Evolutionary conservation across 768 basidiomycete genomes (phyloP), one percentile per base, ranked within the genome.

Genomic region (Boletus sp.): DNA sequence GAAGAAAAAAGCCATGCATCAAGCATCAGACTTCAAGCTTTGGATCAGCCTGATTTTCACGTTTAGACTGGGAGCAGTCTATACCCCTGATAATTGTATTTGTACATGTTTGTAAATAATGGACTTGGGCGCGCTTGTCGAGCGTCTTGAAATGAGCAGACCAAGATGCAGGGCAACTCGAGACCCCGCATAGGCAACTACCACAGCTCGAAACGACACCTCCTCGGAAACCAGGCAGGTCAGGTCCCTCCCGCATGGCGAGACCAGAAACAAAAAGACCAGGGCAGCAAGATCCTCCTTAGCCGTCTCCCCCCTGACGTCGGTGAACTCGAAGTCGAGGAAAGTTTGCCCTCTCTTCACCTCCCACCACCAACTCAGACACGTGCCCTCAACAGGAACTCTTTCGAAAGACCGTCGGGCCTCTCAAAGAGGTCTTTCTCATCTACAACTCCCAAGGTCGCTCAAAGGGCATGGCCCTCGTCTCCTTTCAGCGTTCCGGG

Each of bases 381-480:
- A 44, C 54, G 45, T 40, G 8, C 15, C 45, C 10, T 30, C 47
- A n/a, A 38, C 61, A 91, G 89, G 84, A 87, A 38, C 74, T 91
- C 48, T 90, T 91, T 69, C 78, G 74, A 57, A 89, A 85, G 69
- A 91, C 89, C 0, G 77, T 91, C 23, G 89, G 89, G 4, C 86
- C 88, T 0, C 67, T 90, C 55, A 83, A 78, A 64, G 87, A 90
- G 38, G 77, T 74, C 27, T 87, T 90, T 57, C 62, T 90, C 61
- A 78, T 90, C 17, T 86, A 87, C 73, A 91, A 90, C 67, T 83
- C 81, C 3, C 83, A 88, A 61, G 88, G 83, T 0, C 78, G 76
- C 50, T 87, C 88, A 42, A 90, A 88, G 63, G 89, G 89, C 19
- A 90, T 90, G 88, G 88, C 89, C 2, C 69, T 91, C 14, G 85